These are phyloP conservation scores for Populus euphratica DNA, from an alignment of 345 rosid species.

Conservation along the genomic window DNA sequence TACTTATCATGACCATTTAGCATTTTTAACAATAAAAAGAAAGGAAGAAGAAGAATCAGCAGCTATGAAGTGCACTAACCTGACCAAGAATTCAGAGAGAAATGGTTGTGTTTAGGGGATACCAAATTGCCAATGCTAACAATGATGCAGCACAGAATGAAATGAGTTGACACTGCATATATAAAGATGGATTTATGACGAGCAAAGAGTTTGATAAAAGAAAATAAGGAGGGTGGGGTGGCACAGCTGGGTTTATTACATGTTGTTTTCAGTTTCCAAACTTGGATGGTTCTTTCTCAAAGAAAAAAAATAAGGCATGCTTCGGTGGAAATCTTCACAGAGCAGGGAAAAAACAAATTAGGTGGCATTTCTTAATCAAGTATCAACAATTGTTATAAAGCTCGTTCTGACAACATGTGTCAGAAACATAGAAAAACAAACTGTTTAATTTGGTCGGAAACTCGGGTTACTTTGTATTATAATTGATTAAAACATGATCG, in stretches of 20 bases:
- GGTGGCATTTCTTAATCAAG: constrained; percentile 49
- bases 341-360: not conserved
- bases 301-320: constrained; percentile 7
- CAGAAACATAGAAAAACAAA: no score
- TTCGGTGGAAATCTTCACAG: constrained; percentile 23
- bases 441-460: no score
- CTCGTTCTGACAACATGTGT: no score
- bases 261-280: constrained; percentile 12
- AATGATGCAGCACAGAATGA: constrained; percentile 6
- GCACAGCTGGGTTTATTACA: constrained; percentile 13
- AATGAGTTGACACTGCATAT: constrained; percentile 14
- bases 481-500: fast-evolving
- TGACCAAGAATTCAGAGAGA: constrained; percentile 35
- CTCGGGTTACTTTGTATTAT: no score
- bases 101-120: constrained; percentile 5
- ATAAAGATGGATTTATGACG: constrained; percentile 23
- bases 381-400: constrained; percentile 4
- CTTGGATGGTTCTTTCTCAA: constrained; percentile 6
- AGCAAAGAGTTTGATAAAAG: no score
- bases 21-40: constrained; percentile 5
- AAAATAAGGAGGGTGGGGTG: not conserved
- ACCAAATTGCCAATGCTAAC: not conserved
- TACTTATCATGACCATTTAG: not conserved
- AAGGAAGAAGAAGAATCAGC: no score
- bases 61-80: constrained; percentile 23